phyloP scores from a whole-genome alignment of 768 basidiomycete species.

The Rhodosporidiobolus sp. region DNA sequence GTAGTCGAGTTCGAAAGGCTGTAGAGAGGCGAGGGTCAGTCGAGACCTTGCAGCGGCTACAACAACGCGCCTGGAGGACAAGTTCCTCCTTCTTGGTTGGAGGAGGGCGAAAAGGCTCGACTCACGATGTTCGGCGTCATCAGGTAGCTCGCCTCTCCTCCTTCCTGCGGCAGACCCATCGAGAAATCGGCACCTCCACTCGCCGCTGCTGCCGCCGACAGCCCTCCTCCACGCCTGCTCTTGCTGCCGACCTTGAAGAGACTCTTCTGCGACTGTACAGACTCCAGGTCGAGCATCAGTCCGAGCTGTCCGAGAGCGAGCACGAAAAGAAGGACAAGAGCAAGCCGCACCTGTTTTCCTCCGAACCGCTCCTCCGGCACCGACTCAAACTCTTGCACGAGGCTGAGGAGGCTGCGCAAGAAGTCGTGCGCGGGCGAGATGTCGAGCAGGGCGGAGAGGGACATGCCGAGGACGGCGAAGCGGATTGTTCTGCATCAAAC shows the following conservation, averaged over 20 bases:
- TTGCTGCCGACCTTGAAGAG: conserved; percentile 30
- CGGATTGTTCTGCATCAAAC: conserved; percentile 62
- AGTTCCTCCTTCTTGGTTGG: no score
- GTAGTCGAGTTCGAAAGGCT: conserved; percentile 89
- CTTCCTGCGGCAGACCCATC: conserved; percentile 19
- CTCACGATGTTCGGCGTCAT: conserved; percentile 39
- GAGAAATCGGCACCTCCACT: conserved; percentile 16
- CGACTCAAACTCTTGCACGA: conserved; percentile 41
- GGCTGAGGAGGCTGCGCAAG: conserved; percentile 61
- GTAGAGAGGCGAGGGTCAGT: background rate
- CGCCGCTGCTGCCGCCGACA: background rate
- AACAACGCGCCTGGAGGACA: no score
- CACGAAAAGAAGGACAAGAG: background rate
- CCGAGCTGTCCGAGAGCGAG: background rate
- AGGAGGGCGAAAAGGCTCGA: background rate
- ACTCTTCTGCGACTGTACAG: conserved; percentile 6
- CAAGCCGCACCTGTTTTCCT: conserved; percentile 11
- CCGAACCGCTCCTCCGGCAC: conserved; percentile 42
- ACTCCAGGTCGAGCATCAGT: background rate
- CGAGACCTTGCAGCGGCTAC: no score
- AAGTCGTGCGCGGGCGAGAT: conserved; percentile 76
- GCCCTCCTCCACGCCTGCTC: conserved; percentile 6
- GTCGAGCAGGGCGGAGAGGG: conserved; percentile 74
- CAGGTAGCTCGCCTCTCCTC: conserved; percentile 38
- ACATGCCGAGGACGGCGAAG: conserved; percentile 81